Evolutionary conservation across 805 yeast species (phyloP).

Genomic region (Suhomyces kilbournensis): DNA sequence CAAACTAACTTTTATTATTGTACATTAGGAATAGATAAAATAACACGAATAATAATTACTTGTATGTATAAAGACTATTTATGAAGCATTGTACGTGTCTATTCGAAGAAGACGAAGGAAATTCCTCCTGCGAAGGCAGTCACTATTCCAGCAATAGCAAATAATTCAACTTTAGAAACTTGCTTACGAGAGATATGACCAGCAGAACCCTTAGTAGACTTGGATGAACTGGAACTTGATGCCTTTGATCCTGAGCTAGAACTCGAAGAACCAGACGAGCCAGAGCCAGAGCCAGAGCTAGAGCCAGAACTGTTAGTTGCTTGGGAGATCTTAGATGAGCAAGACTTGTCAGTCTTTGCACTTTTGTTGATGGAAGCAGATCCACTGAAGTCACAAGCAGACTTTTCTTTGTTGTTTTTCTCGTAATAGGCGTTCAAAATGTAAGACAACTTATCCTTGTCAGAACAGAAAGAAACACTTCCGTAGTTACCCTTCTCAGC

Average conservation of each 20-base stretch:
- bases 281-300: slow-evolving; percentile 20
- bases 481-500: slow-evolving; percentile 71
- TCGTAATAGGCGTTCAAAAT: slow-evolving; percentile 47
- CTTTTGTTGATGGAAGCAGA: slow-evolving; percentile 48
- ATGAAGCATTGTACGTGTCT: not conserved
- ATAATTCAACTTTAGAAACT: slow-evolving; percentile 30
- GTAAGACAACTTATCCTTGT: slow-evolving; percentile 63
- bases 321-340: slow-evolving; percentile 22
- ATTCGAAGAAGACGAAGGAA: slow-evolving; percentile 27
- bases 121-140: slow-evolving; percentile 46
- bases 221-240: slow-evolving; percentile 22
- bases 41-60: not conserved
- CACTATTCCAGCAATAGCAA: slow-evolving; percentile 31
- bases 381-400: slow-evolving; percentile 71
- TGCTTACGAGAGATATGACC: slow-evolving; percentile 20
- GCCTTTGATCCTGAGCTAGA: slow-evolving; percentile 18
- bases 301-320: slow-evolving; percentile 18
- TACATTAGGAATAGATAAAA: not conserved
- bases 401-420: slow-evolving; percentile 36
- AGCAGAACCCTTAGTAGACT: slow-evolving; percentile 16
- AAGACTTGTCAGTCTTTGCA: slow-evolving; percentile 30
- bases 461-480: slow-evolving; percentile 66
- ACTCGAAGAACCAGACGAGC: slow-evolving; percentile 20
- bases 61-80: not conserved
- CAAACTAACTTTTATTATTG: slow-evolving; percentile 29